These are phyloP conservation scores for Lactarius psammicola DNA, from an alignment of 768 basidiomycete species.

Conservation along the genomic window DNA sequence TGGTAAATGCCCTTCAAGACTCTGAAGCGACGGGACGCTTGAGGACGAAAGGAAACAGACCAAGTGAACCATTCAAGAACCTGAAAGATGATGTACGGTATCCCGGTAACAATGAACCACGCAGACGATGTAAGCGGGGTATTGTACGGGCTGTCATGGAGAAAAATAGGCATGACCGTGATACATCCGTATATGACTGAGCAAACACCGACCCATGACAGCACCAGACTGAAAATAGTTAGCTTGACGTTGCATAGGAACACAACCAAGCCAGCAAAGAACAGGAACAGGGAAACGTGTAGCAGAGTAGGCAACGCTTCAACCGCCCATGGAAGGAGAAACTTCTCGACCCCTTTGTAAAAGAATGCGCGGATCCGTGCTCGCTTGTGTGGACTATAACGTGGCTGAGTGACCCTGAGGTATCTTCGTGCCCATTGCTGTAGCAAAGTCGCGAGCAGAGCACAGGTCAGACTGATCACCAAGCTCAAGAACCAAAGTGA, in stretches of 20 bases:
- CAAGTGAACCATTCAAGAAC: no score
- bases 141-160: not conserved
- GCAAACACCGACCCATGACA: not conserved
- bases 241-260: slow-evolving; percentile 8
- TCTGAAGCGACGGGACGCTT: no score
- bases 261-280: slow-evolving; percentile 11
- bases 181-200: not conserved
- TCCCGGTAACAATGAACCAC: not conserved
- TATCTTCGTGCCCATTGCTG: not conserved
- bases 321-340: not conserved
- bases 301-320: slow-evolving; percentile 14
- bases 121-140: not conserved
- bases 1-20: not conserved
- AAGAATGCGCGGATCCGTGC: not conserved
- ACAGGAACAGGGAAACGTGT: slow-evolving; percentile 10
- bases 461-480: not conserved
- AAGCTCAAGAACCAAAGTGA: slow-evolving; percentile 7
- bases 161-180: not conserved
- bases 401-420: not conserved
- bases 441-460: no score
- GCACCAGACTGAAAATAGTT: not conserved
- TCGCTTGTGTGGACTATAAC: not conserved
- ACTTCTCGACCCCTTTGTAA: no score
- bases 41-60: no score
- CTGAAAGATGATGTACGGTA: not conserved